These are phyloP conservation scores for Neoconidiobolus thromboides DNA, from an alignment of 371 early-diverging fungal genomes.

Conservation along the genomic window DNA sequence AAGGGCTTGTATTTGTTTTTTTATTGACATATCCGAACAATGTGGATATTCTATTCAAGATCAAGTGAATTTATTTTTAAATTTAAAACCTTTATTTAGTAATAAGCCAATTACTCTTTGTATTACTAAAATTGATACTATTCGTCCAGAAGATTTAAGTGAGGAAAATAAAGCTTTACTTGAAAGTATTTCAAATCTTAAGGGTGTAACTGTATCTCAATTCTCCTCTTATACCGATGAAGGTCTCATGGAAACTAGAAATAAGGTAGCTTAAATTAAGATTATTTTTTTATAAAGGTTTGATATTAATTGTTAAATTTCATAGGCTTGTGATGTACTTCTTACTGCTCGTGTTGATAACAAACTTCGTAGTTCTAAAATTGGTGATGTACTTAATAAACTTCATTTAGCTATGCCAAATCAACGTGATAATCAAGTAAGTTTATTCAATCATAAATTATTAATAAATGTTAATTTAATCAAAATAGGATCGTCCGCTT, in stretches of 20 bases:
- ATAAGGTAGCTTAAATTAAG: slow-evolving; percentile 15
- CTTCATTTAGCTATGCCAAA: slow-evolving; percentile 82
- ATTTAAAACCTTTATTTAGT: slow-evolving; percentile 96
- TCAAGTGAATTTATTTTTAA: slow-evolving; percentile 86
- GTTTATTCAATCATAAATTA: not conserved
- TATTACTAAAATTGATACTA: slow-evolving; percentile 94
- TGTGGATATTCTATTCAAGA: slow-evolving; percentile 97
- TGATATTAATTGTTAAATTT: not conserved
- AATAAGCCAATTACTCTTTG: slow-evolving; percentile 96
- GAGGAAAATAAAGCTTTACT: slow-evolving; percentile 52
- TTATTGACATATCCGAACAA: slow-evolving; percentile 97
- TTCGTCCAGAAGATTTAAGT: slow-evolving; percentile 58
- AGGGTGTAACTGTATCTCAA: slow-evolving; percentile 54
- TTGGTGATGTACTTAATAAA: slow-evolving; percentile 82
- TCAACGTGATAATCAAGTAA: slow-evolving; percentile 57
- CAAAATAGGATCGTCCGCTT: slow-evolving; percentile 44
- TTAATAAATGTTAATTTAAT: not conserved
- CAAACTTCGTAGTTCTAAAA: slow-evolving; percentile 84
- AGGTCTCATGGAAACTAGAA: slow-evolving; percentile 91
- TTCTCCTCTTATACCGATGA: slow-evolving; percentile 83
- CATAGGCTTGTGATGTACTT: slow-evolving; percentile 76
- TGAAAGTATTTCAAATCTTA: slow-evolving; percentile 46
- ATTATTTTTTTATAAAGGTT: not conserved
- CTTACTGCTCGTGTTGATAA: slow-evolving; percentile 83
- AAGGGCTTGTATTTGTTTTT: slow-evolving; percentile 94